Base-by-base conservation (phyloP, 371 early-diverging fungal species). In the Mucor lusitanicus region DNA sequence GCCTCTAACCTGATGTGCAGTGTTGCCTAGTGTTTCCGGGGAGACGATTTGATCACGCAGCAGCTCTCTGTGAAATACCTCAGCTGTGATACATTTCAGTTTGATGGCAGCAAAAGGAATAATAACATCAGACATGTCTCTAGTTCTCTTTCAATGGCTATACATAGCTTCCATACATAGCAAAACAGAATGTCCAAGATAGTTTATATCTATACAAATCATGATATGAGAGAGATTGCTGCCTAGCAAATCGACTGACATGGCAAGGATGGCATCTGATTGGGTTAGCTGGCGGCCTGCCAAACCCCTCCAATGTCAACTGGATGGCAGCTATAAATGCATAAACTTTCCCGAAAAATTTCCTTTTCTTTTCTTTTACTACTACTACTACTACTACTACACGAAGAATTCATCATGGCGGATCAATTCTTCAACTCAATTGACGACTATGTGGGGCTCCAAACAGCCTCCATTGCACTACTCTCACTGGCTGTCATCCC, bases 391-490 rank as follows among this genome's bases (percentile, higher is more conserved):
- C 37, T 2, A 54, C 35, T 35, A 25, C n/a, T 33, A 48, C 17
- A 61, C 17, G 12, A 44, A 40, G 30, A 28, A 11, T 12, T 33
- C 30, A 37, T 17, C 6, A 58, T 46, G 27, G 30, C 65, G 48
- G 48, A 67, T 35, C 32, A 57, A 17, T 13, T 46, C 0, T 63
- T 66, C 33, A 23, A 58, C 19, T 50, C 58, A 33, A 35, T 66
- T 42, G 71, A 67, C 28, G 59, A 71, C 7, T 59, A 63, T 21
- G 37, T 62, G 3, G 54, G 63, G 2, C 54, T 66, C 55, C 66
- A 73, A 8, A 23, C 59, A 15, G 73, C 73, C 19, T 66, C 69
- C 30, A 21, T 65, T 7, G 73, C 63, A 3, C 59, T 73, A 1
- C 32, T 73, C 13, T 19, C 59, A 13, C 48, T 73, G 9, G 69